Conservation (phyloP, 2,329 filamentous ascomycete genomes). For the Colletotrichum costaricense region DNA sequence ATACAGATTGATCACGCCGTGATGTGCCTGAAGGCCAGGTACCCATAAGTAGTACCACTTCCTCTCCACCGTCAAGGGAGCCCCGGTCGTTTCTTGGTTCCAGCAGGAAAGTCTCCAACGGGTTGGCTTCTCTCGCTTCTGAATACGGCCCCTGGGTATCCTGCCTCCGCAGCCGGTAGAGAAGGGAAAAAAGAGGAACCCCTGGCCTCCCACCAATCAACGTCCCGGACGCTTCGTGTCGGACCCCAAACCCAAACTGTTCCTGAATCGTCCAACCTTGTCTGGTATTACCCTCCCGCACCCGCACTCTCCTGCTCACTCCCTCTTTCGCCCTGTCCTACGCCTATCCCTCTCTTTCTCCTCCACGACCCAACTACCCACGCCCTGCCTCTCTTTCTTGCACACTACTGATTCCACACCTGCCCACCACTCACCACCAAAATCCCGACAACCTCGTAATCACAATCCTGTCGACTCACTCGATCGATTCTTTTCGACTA, state of each 20-base stretch:
- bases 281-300: conserved; percentile 32
- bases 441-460: not conserved
- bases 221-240: conserved; percentile 25
- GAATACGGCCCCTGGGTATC: conserved; percentile 8
- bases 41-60: not conserved
- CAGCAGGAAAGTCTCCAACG: conserved; percentile 12
- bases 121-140: conserved; percentile 15
- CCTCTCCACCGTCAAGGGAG: not conserved
- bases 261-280: conserved; percentile 37
- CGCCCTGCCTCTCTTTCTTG: not conserved
- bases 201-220: conserved; percentile 20
- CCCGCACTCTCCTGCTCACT: conserved; percentile 20
- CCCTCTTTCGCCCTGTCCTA: conserved; percentile 5
- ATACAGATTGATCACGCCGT: not conserved
- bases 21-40: not conserved
- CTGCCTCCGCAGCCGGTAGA: conserved; percentile 19
- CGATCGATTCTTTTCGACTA: not conserved
- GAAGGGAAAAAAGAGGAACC: not conserved
- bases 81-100: not conserved
- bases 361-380: conserved; percentile 2
- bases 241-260: conserved; percentile 36
- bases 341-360: conserved; percentile 11
- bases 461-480: not conserved
- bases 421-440: not conserved
- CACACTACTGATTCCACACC: not conserved